Evolutionary conservation across 768 basidiomycete species (phyloP).

Genomic region (Kwoniella heveanensis): DNA sequence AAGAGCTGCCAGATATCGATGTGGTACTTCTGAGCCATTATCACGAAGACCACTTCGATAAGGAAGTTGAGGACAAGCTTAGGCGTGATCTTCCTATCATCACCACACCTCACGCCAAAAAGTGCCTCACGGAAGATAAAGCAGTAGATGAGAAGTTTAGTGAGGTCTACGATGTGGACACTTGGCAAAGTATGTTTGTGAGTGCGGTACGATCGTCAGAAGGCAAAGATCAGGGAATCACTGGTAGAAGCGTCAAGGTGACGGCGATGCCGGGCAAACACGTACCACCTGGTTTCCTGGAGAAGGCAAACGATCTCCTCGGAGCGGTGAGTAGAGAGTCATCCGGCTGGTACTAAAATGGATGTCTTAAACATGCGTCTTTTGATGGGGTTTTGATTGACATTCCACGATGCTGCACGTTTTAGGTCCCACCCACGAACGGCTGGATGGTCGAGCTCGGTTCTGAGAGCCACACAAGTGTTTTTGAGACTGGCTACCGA

Average conservation of each 20-base stretch:
- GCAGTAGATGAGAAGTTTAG: slow-evolving; percentile 19
- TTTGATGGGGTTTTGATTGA: background rate
- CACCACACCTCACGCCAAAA: slow-evolving; percentile 50
- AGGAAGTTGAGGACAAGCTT: slow-evolving; percentile 53
- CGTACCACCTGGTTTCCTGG: slow-evolving; percentile 10
- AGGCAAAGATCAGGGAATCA: background rate
- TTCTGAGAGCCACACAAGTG: background rate
- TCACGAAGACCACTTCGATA: slow-evolving; percentile 56
- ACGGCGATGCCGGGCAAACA: slow-evolving; percentile 16
- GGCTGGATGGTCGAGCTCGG: slow-evolving; percentile 51
- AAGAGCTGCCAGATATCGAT: slow-evolving; percentile 53
- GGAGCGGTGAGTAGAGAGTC: slow-evolving; percentile 2
- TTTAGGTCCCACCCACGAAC: slow-evolving; percentile 40
- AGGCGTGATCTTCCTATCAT: slow-evolving; percentile 55
- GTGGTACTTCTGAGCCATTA: slow-evolving; percentile 53
- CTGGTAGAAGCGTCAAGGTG: slow-evolving; percentile 8
- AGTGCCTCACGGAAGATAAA: slow-evolving; percentile 21
- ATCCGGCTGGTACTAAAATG: background rate
- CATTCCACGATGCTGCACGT: background rate
- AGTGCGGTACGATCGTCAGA: too few relatives aligned
- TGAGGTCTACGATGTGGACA: slow-evolving; percentile 23
- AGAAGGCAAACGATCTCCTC: slow-evolving; percentile 13
- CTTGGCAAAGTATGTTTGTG: slow-evolving; percentile 39
- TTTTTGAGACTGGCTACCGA: slow-evolving; percentile 33
- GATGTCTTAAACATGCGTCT: too few relatives aligned